These are phyloP conservation scores for Blastobotrys apis DNA, from an alignment of 1,139 yeast species.

Conservation along the genomic window DNA sequence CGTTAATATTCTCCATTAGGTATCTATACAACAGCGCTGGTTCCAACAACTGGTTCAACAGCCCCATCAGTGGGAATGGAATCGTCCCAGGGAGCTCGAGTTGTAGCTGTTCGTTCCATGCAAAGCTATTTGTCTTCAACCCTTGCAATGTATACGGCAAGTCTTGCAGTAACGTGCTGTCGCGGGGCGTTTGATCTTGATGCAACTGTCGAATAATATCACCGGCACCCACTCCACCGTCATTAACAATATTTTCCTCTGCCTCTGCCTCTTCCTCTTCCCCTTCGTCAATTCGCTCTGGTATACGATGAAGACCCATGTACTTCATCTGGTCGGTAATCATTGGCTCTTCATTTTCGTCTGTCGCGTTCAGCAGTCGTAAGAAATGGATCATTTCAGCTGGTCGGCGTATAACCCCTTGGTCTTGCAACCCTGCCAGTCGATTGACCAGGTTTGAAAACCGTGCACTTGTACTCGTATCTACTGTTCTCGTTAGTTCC, in stretches of 20 bases:
- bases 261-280: no score
- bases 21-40: constrained; percentile 63
- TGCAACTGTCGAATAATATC: constrained; percentile 18
- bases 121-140: constrained; percentile 59
- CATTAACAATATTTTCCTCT: not conserved
- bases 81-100: constrained; percentile 47
- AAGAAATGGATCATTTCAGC: constrained; percentile 15
- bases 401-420: constrained; percentile 14
- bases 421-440: constrained; percentile 12
- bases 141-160: constrained; percentile 70
- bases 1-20: constrained; percentile 30
- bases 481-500: no score
- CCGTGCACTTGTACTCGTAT: constrained; percentile 1
- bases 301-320: constrained; percentile 9
- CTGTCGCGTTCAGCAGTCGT: not conserved
- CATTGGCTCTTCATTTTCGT: not conserved
- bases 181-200: constrained; percentile 35
- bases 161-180: constrained; percentile 50
- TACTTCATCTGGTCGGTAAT: constrained; percentile 11
- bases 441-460: constrained; percentile 13
- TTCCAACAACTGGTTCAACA: constrained; percentile 59
- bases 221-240: constrained; percentile 13
- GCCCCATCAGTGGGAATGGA: constrained; percentile 54
- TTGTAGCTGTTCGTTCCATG: constrained; percentile 37
- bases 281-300: constrained; percentile 3